These are phyloP conservation scores for Tolypocladium endophyticum DNA, from an alignment of 2,329 filamentous ascomycete species.

Conservation along the genomic window DNA sequence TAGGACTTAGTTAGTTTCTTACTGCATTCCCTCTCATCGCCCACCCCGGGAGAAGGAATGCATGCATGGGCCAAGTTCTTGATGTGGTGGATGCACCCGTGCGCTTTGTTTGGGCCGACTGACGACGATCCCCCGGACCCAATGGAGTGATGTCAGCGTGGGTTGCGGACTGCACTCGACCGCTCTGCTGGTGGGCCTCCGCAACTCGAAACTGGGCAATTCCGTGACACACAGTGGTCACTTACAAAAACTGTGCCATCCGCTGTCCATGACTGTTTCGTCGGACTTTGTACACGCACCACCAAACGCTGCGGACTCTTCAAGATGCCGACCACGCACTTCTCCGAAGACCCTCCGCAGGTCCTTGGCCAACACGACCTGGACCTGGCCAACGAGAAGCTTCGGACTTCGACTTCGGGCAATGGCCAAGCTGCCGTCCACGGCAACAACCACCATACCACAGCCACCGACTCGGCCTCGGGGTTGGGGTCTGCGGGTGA, in stretches of 20 bases:
- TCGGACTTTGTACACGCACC: not conserved
- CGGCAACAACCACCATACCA: not conserved
- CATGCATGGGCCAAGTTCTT: not conserved
- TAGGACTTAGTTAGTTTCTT: not conserved
- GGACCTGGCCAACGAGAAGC: slow-evolving; percentile 23
- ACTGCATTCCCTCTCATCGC: not conserved
- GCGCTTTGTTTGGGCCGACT: not conserved
- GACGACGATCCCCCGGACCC: not conserved
- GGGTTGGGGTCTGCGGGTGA: not conserved
- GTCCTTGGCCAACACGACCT: slow-evolving; percentile 25
- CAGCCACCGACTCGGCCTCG: not conserved
- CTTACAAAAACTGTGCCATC: slow-evolving; percentile 1
- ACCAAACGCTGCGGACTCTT: not conserved
- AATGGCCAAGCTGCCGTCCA: not conserved
- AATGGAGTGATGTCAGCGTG: not conserved
- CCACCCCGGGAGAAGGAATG: not conserved
- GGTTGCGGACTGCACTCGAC: not conserved
- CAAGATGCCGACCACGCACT: slow-evolving; percentile 20
- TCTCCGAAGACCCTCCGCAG: slow-evolving; percentile 25
- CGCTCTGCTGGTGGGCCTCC: not conserved
- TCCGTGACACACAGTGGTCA: not conserved
- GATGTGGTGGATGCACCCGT: not conserved
- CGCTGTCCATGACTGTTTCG: not conserved
- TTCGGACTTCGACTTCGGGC: slow-evolving; percentile 17
- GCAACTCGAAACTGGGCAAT: not conserved